Percentiles rank a stretch among this genome's conserved stretches.
phyloP scores from a whole-genome alignment of 306 rosid genomes.

The Corylus americana region DNA sequence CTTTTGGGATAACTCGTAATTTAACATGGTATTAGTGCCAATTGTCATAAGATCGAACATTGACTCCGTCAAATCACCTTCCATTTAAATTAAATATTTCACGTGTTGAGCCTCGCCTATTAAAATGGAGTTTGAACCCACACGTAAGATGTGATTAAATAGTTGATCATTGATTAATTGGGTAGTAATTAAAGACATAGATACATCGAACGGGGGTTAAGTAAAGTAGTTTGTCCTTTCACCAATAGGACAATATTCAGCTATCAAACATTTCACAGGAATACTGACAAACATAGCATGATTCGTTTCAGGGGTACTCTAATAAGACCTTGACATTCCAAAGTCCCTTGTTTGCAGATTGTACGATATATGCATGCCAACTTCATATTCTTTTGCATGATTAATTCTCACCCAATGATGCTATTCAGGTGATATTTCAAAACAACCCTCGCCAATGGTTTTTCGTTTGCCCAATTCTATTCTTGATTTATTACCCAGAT shows the following conservation, averaged over 20 bases:
- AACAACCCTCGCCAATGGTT: background rate
- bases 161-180: background rate
- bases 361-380: background rate
- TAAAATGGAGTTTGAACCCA: no score
- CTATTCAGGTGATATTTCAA: background rate
- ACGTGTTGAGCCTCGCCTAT: no score
- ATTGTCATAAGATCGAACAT: no score
- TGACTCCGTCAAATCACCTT: no score
- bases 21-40: no score
- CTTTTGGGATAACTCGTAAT: no score
- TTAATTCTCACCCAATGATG: background rate
- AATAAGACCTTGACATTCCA: background rate
- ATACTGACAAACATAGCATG: background rate
- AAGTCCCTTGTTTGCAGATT: background rate
- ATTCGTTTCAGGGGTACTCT: background rate
- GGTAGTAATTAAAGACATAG: background rate
- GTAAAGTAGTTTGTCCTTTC: slow-evolving; percentile 5
- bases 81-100: no score
- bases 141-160: no score
- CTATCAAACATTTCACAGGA: background rate
- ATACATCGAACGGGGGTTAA: background rate
- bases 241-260: background rate
- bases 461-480: background rate
- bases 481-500: background rate
- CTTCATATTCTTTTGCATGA: background rate